A percentile compares a stretch with the other conserved stretches of the same genome.
These are phyloP conservation scores for Boechera retrofracta DNA, from an alignment of 345 rosid genomes.

Conservation along the genomic window DNA sequence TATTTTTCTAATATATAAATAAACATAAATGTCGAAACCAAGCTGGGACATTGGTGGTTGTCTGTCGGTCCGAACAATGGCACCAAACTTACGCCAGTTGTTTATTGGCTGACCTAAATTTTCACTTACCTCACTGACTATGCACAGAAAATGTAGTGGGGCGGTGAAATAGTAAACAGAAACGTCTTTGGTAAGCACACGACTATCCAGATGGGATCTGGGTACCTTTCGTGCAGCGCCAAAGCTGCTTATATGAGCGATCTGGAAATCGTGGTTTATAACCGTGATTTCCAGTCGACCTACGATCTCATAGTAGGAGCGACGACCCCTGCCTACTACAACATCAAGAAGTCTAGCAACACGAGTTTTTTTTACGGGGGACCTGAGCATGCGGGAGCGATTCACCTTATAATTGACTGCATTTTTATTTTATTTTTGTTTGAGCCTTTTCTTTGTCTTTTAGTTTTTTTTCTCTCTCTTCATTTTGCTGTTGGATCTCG, in stretches of 20 bases:
- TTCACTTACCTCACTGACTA: not conserved
- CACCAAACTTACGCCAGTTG: not conserved
- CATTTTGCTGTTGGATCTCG: not conserved
- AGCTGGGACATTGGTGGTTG: not conserved
- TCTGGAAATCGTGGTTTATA: not conserved
- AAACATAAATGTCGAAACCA: not conserved
- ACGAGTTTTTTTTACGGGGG: not conserved
- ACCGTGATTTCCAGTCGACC: not conserved
- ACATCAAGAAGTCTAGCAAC: not conserved
- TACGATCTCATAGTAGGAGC: not conserved
- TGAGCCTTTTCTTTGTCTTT: not conserved
- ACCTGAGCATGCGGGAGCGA: not conserved
- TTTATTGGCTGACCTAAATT: not conserved
- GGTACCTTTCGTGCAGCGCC: not conserved
- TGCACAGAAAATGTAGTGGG: not conserved
- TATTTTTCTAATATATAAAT: not conserved
- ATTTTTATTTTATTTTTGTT: not conserved
- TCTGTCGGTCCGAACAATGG: no score
- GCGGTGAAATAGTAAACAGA: not conserved
- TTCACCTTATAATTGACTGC: not conserved
- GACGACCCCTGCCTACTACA: not conserved
- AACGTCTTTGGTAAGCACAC: not conserved
- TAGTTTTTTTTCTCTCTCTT: not conserved
- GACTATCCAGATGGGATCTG: slow-evolving; percentile 1
- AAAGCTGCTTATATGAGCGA: not conserved